phyloP scores from a whole-genome alignment of 1,284 basidiomycete genomes.

The Austropuccinia psidii region DNA sequence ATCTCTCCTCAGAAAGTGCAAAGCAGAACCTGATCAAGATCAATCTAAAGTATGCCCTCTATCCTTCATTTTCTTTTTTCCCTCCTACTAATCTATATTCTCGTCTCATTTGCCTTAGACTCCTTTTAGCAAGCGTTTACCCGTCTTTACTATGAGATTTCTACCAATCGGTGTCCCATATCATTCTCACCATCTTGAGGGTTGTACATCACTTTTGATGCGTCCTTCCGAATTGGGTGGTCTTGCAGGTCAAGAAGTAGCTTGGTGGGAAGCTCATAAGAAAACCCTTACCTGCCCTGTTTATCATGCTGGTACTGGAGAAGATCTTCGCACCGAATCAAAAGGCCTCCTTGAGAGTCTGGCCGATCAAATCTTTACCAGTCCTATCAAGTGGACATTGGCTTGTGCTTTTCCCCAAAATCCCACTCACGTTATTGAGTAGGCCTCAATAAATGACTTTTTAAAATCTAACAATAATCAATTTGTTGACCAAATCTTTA shows the following conservation, averaged over 20 bases:
- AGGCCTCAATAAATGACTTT: not conserved
- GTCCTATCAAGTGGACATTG: constrained; percentile 80
- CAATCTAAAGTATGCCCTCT: constrained; percentile 78
- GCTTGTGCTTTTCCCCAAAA: constrained; percentile 79
- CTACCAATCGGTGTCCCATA: constrained; percentile 90
- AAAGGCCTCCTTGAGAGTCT: constrained; percentile 49
- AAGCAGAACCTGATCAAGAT: constrained; percentile 76
- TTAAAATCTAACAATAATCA: no score
- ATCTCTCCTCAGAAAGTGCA: constrained; percentile 76
- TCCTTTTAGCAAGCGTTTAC: constrained; percentile 88
- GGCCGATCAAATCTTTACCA: constrained; percentile 85
- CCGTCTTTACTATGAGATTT: constrained; percentile 86
- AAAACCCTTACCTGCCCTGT: constrained; percentile 73
- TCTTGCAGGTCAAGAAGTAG: constrained; percentile 58
- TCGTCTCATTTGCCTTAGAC: constrained; percentile 45
- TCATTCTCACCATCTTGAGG: constrained; percentile 78
- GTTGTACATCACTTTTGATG: constrained; percentile 60
- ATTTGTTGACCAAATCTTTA: no score
- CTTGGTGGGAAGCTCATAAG: constrained; percentile 59
- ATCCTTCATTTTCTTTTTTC: not conserved
- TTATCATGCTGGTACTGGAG: constrained; percentile 82
- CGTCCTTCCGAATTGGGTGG: constrained; percentile 60
- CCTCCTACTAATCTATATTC: not conserved
- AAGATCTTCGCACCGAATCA: constrained; percentile 60
- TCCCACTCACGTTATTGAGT: constrained; percentile 84